A percentile compares a stretch with the other conserved stretches of the same genome.
phyloP scores from a whole-genome alignment of 768 basidiomycete species.

The Trametes coccinea region DNA sequence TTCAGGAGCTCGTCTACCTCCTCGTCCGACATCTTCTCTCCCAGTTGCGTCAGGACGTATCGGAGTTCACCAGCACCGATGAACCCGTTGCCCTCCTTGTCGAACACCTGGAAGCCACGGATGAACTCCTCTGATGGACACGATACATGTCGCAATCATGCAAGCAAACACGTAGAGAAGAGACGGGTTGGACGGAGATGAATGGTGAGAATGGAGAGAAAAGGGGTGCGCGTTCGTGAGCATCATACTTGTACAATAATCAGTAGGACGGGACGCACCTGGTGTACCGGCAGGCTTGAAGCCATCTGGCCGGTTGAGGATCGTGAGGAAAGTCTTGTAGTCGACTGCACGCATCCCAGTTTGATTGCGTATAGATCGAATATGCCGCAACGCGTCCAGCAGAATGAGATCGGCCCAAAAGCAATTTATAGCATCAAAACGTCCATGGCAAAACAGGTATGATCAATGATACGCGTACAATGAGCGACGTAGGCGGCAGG shows the following conservation, averaged over 20 bases:
- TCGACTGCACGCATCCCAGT: slow-evolving; percentile 56
- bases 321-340: slow-evolving; percentile 87
- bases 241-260: not conserved
- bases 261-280: slow-evolving; percentile 48
- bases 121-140: slow-evolving; percentile 87
- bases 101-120: slow-evolving; percentile 98
- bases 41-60: slow-evolving; percentile 83
- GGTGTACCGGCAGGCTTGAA: slow-evolving; percentile 97
- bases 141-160: not conserved
- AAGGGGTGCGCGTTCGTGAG: not conserved
- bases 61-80: slow-evolving; percentile 90
- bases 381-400: not conserved
- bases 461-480: not conserved
- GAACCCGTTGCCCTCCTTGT: slow-evolving; percentile 92
- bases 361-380: not conserved
- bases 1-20: slow-evolving; percentile 98
- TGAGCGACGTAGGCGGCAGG: not conserved
- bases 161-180: not conserved
- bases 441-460: not conserved
- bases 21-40: slow-evolving; percentile 97
- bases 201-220: not conserved
- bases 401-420: not conserved
- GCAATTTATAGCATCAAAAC: not conserved
- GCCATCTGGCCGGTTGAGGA: slow-evolving; percentile 93
- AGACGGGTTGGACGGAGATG: not conserved